Evolutionary conservation across 768 basidiomycete species (phyloP).

Genomic region (Termitomyces sp.): DNA sequence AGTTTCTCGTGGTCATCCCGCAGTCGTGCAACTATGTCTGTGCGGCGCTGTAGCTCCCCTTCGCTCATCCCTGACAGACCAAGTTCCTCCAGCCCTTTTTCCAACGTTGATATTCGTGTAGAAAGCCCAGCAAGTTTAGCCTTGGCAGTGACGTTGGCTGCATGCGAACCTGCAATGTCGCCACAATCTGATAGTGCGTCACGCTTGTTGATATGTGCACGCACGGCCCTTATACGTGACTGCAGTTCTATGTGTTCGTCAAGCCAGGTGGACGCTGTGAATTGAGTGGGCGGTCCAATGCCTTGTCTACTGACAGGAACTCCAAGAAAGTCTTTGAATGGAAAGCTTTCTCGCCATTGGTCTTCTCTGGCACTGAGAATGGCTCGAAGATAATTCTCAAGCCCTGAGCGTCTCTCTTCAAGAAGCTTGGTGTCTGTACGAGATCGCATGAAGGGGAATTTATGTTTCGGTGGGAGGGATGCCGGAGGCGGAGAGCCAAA

Average conservation of each 20-base stretch:
- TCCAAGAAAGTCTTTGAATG: conserved; percentile 85
- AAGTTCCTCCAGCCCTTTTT: conserved; percentile 61
- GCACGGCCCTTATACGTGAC: conserved; percentile 71
- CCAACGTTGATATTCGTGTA: conserved; percentile 69
- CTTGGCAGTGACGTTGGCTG: conserved; percentile 81
- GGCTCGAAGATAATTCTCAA: conserved; percentile 84
- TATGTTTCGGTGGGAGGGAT: conserved; percentile 82
- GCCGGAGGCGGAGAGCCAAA: conserved; percentile 77
- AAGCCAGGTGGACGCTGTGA: conserved; percentile 81
- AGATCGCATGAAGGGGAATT: conserved; percentile 62
- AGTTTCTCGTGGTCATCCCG: conserved; percentile 92
- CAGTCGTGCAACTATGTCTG: conserved; percentile 84
- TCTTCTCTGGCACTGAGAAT: conserved; percentile 81
- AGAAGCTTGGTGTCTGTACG: conserved; percentile 58
- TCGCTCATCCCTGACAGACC: conserved; percentile 74
- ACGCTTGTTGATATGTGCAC: conserved; percentile 83
- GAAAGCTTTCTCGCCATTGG: conserved; percentile 74
- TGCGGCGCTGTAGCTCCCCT: conserved; percentile 88
- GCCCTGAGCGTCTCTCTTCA: conserved; percentile 71
- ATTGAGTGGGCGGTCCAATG: conserved; percentile 38
- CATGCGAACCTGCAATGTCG: conserved; percentile 72
- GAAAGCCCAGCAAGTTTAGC: conserved; percentile 75
- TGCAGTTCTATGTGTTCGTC: conserved; percentile 85
- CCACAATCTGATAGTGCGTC: conserved; percentile 77
- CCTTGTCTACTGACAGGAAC: conserved; percentile 64